Evolutionary conservation across 306 rosid species (phyloP), one percentile per base, ranked within the genome.

Genomic region (Quillaja saponaria): DNA sequence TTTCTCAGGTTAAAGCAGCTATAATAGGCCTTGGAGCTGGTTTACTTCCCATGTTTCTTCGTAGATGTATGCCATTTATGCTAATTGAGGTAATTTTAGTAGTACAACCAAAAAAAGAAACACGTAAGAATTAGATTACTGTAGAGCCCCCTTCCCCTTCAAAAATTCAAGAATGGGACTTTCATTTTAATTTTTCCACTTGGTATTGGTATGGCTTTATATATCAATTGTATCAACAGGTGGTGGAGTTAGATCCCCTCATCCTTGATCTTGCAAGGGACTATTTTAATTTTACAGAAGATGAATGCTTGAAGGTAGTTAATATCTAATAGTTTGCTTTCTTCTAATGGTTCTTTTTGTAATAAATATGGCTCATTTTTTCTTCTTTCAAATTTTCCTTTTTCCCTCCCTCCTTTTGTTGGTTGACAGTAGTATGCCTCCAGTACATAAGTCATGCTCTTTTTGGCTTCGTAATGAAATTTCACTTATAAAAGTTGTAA

Each of bases 11-110:
- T 54, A 88, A 84, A 68, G 81, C 92, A 57, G 85, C 81, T 64
- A 64, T 88, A 61, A 49, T 91, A 21, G 98, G 98, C 70, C 98
- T 91, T 69, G 98, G 98, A 71, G 98, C 98, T 15, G 98, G 98
- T 67, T 79, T 91, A 76, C 87, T 91, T 71, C 95, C 98, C 14
- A 91, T 88, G 96, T 88, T 91, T 68, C 96, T 91, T 81, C 90
- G 78, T 55, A 81, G 81, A 31, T 86, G 96, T 69, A 76, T 86
- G 71, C 84, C 74, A 48, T 71, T 84, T 64, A 49, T 91, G 80
- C 87, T 86, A 66, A 67, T 88, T 52, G 95, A 91, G 98, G 98
- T 91, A 80, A 69, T 39, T 51, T 14, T 21, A 15, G 6, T 5
- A 40, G 53, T 49, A 44, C 54, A 33, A 48, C 59, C 38, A 12